Base-by-base conservation (phyloP, 2,329 filamentous ascomycete species). In the Penicillium frequentans region DNA sequence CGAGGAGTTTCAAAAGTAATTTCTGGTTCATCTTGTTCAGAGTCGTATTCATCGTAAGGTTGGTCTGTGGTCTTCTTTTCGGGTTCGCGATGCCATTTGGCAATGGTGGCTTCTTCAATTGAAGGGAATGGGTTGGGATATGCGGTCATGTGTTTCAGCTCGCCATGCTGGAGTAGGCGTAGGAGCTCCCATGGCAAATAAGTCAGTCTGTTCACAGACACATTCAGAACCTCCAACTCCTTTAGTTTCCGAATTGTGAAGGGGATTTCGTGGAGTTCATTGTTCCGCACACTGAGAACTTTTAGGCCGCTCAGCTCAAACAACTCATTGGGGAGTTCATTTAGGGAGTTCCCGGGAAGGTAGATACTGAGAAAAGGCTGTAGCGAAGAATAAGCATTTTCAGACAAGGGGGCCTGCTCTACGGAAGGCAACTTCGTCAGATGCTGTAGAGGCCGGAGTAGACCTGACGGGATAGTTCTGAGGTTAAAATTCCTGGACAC, bases 151-250 rank as follows among this genome's bases (percentile, higher is more conserved):
- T 74, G 74, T 52, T 70, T 74, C 47, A 78, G 54, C 23, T 74
- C 68, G 5, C 74, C 73, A 43, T 73, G 66, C 29, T 66, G 68
- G 23, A 75, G 71, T 3, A 81, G 67, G 54, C 70, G 68, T 16
- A 81, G 59, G 7, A 81, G 61, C 50, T 81, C 79, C 70, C 75
- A 79, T 0, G 79, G 79, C 2, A 81, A 71, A 45, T 69, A 70
- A 11, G 66, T 60, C 10, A 81, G 66, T 29, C 72, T 66, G 57
- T 81, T 81, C 29, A 75, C 73, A 2, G 76, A 73, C 24, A 81
- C 59, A 37, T 80, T 81, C n/a, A 81, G 62, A 26, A 76, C 74
- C 64, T 76, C 71, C 42, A 81, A 66, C 45, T 72, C 71, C 9
- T 66, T 73, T 51, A 81, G 63, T 49, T 70, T 74, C 47, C 73